phyloP scores from a whole-genome alignment of 148 eudicot species.

The Camellia lanceoleosa region DNA sequence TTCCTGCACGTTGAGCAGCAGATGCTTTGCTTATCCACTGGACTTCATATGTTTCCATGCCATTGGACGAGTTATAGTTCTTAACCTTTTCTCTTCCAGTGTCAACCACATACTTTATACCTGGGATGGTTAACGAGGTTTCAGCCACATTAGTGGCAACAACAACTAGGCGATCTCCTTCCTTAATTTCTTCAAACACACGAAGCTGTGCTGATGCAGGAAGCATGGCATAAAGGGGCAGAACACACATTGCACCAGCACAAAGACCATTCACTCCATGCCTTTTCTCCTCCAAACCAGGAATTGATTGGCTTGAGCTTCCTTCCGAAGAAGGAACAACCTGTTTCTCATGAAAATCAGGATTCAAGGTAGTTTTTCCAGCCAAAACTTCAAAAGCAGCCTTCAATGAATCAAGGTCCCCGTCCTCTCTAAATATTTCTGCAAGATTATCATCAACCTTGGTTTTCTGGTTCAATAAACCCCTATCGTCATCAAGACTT shows the following conservation, averaged over 20 bases:
- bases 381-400: conserved; percentile 78
- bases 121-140: conserved; percentile 93
- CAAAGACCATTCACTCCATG: conserved; percentile 22
- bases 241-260: conserved; percentile 62
- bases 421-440: conserved; percentile 31
- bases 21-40: conserved; percentile 96
- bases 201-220: conserved; percentile 76
- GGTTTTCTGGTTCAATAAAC: conserved; percentile 22
- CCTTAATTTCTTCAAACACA: conserved; percentile 63
- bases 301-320: conserved; percentile 17
- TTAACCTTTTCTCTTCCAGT: conserved; percentile 94
- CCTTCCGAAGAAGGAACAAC: conserved; percentile 18
- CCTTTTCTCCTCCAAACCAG: conserved; percentile 16
- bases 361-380: conserved; percentile 35
- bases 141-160: conserved; percentile 97
- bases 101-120: conserved; percentile 90
- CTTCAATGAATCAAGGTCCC: conserved; percentile 47
- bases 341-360: conserved; percentile 25
- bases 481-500: conserved; percentile 34
- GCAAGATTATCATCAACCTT: conserved; percentile 27
- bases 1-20: conserved; percentile 89
- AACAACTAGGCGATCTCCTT: conserved; percentile 81
- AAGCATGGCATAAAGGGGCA: conserved; percentile 97
- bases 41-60: conserved; percentile 85
- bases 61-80: conserved; percentile 65